Base-by-base conservation (phyloP, 2,329 filamentous ascomycete species). In the Acrocalymma vagum region DNA sequence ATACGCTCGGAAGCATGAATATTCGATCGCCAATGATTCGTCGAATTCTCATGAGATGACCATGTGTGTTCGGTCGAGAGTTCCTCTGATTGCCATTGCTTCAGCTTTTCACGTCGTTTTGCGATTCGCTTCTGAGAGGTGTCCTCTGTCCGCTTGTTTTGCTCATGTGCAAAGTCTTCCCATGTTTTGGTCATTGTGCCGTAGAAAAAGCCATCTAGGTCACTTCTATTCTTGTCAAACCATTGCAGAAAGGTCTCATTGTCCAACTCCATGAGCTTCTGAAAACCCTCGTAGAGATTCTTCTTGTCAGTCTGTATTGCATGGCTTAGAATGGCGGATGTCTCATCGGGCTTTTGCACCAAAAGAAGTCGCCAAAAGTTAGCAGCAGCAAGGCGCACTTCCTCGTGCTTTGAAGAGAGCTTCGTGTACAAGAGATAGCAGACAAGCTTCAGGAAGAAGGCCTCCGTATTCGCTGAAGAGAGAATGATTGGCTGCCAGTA, bases 401-500 rank as follows among this genome's bases (percentile, higher is more conserved):
- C 72, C 20, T 80, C 74, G 36, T 86, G 79, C 0, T 80, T 74
- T 38, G 90, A 90, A 6, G 94, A 84, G 23, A 97, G 77, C 65
- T 95, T 95, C 6, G 86, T 85, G 65, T 97, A 99, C 3, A 99
- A 82, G 46, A 96, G 84, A 60, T 96, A 97, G 78, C 91, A 96
- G 27, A 97, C 82, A 22, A 96, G 78, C 50, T 87, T 87, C 59
- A 96, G 81, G 60, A 89, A 88, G 8, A 90, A 85, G n/a, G 88
- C 83, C 29, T 96, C 90, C 6, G 82, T 78, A 3, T 88, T 87
- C 11, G 94, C 83, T 4, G 86, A 84, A 2, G 85, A 86, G 11
- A 99, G 76, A 11, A 99, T 84, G 13, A 96, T 88, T 14, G 90
- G 91, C 66, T 97, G 94, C 94, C 94, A 99, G 68, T 96, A 97